Evolutionary conservation across 2,329 filamentous ascomycete species (phyloP), one percentile per base, ranked within the genome.

Genomic region (Colletotrichum tabaci): DNA sequence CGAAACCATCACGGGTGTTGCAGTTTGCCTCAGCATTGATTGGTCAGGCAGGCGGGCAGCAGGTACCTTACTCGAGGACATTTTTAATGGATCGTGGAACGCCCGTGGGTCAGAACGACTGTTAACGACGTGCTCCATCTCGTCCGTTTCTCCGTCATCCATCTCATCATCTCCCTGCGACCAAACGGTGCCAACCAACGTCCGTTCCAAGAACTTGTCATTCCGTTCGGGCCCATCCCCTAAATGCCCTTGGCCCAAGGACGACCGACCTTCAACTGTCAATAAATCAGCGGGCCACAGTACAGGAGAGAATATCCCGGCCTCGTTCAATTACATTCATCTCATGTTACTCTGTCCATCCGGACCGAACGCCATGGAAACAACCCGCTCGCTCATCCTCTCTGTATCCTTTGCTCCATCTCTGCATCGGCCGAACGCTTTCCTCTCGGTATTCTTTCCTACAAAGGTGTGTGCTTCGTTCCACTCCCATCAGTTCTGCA

Each of bases 1-100:
- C 66, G 46, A 65, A 69, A 55, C 61, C 26, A 53, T n/a, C 61
- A 50, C 61, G 6, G 46, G 26, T 61, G 55, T 61, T 49, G 62
- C 55, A 61, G 62, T 47, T 38, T 23, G 49, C 56, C 53, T 47
- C 49, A 60, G 47, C 44, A 58, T 38, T 50, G 35, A 18, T 9
- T 30, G 42, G n/a, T 16, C 56, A 30, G 57, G 52, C 26, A 46
- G n/a, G 42, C 42, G 46, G 23, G 38, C 2, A n/a, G 23, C 42
- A 61, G 23, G 26, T 2, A 56, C 63, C 23, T 62, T 57, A 67
- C 67, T 61, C 64, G 38, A 53, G 60, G 35, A 50, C 64, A 61
- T 58, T 40, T 30, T n/a, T 57, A 38, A 66, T 63, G 56, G 63
- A 42, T 30, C 49, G 58, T 16, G 23, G 12, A 44, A 50, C 47